Conservation (phyloP, 495 filamentous ascomycete genomes). For the Neurospora sublineolata region DNA sequence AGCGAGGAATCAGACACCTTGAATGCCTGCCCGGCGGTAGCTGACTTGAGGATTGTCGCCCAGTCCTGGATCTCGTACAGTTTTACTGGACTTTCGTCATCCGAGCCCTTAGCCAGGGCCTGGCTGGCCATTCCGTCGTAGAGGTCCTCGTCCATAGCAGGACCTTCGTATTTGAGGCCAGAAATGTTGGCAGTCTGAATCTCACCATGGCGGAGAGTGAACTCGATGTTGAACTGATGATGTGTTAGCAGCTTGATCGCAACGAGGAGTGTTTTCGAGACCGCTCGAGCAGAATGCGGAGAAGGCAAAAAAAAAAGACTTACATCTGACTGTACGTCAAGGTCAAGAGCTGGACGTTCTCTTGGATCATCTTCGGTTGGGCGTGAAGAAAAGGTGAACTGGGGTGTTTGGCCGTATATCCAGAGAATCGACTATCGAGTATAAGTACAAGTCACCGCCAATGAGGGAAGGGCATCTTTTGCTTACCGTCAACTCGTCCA, state of each 20-base stretch:
- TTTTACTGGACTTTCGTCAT: background rate
- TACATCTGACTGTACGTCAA: constrained; percentile 18
- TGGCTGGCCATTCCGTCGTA: constrained; percentile 9
- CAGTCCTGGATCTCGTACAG: background rate
- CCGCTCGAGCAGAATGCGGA: background rate
- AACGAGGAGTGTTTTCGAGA: background rate
- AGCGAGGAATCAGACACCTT: background rate
- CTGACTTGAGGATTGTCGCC: background rate
- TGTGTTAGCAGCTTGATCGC: background rate
- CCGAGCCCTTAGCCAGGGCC: constrained; percentile 6
- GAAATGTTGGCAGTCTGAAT: constrained; percentile 20
- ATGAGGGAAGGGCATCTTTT: background rate
- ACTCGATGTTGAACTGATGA: constrained; percentile 10
- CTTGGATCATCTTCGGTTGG: constrained; percentile 44
- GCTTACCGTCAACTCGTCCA: constrained; percentile 44
- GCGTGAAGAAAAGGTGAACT: constrained; percentile 59
- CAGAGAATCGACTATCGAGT: constrained; percentile 51
- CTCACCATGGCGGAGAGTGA: constrained; percentile 32
- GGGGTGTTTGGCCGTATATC: constrained; percentile 75
- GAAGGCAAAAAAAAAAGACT: background rate
- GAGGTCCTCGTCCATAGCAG: background rate
- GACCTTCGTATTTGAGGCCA: constrained; percentile 6
- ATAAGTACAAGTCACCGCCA: background rate
- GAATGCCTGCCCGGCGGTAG: background rate
- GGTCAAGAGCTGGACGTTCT: constrained; percentile 35